A percentile compares a stretch with the other conserved stretches of the same genome.
Evolutionary conservation across 2,329 filamentous ascomycete species (phyloP).

Genomic region (Fusarium anguioides): DNA sequence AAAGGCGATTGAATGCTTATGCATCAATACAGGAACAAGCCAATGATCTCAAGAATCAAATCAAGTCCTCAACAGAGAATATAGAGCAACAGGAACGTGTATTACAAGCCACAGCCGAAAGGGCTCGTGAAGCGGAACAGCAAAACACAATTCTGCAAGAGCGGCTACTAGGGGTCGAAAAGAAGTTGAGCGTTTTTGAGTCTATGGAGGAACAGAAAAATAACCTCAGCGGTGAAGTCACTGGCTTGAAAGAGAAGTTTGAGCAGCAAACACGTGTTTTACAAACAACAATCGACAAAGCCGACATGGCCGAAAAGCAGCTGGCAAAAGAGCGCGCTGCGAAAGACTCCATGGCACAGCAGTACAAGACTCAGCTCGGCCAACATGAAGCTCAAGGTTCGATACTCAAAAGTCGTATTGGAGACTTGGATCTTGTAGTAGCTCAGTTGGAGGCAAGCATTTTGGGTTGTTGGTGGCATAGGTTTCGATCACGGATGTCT

Average conservation of each 20-base stretch:
- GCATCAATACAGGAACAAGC: neutral
- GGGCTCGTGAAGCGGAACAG: too few species aligned
- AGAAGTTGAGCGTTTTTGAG: neutral
- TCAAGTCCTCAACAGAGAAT: too few species aligned
- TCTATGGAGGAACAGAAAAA: neutral
- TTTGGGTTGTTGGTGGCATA: neutral
- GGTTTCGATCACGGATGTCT: neutral
- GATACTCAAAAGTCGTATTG: neutral
- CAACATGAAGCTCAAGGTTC: neutral
- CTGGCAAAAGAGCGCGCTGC: neutral
- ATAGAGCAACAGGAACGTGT: too few species aligned
- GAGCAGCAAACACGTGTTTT: accelerated
- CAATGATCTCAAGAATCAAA: too few species aligned
- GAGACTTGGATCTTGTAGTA: neutral
- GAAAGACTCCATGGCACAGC: neutral
- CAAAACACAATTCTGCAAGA: neutral
- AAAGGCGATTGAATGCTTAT: neutral
- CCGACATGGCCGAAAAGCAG: neutral
- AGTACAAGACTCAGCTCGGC: neutral
- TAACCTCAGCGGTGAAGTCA: neutral
- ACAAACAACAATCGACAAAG: neutral
- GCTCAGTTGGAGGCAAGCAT: neutral
- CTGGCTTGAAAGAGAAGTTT: neutral
- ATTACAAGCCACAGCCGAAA: too few species aligned
- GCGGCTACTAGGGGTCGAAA: accelerated